Evolutionary conservation across 352 stramenopile genomes (phyloP).

Genomic region (Hyaloperonospora arabidopsidis): DNA sequence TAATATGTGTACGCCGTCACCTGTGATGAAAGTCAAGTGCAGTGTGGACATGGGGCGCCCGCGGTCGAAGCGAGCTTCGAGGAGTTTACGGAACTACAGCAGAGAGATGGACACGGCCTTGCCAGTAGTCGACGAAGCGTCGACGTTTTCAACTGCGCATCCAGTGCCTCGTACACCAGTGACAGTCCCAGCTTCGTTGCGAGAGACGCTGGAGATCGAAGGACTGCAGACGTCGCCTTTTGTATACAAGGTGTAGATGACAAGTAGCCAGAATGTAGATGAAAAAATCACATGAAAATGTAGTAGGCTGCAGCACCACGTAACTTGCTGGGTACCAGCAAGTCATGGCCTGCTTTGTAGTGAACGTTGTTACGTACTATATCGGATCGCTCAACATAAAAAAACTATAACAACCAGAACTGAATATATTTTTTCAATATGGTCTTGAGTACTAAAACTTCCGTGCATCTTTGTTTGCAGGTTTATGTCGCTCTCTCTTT

Average conservation of each 20-base stretch:
- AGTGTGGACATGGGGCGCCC: conserved; percentile 72
- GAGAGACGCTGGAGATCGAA: conserved; percentile 11
- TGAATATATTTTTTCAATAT: no score
- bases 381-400: no score
- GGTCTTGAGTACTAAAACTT: no score
- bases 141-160: conserved; percentile 8
- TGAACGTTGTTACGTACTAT: no score
- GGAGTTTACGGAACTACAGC: conserved; percentile 34
- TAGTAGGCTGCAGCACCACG: no score
- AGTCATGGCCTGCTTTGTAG: no score
- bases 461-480: no score
- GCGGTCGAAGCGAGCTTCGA: conserved; percentile 51
- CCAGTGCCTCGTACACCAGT: not conserved
- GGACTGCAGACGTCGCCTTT: conserved; percentile 16
- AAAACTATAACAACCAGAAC: no score
- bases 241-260: conserved; percentile 21
- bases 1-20: conserved; percentile 69
- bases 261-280: conserved; percentile 11
- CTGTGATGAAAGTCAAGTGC: conserved; percentile 70
- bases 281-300: conserved; percentile 2
- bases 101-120: conserved; percentile 53
- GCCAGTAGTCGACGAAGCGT: conserved; percentile 22
- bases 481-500: no score
- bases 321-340: no score
- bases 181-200: conserved; percentile 9